Evolutionary conservation across 257 asterid species (phyloP), one percentile per base, ranked within the genome.

Genomic region (Solanum medicagineum): DNA sequence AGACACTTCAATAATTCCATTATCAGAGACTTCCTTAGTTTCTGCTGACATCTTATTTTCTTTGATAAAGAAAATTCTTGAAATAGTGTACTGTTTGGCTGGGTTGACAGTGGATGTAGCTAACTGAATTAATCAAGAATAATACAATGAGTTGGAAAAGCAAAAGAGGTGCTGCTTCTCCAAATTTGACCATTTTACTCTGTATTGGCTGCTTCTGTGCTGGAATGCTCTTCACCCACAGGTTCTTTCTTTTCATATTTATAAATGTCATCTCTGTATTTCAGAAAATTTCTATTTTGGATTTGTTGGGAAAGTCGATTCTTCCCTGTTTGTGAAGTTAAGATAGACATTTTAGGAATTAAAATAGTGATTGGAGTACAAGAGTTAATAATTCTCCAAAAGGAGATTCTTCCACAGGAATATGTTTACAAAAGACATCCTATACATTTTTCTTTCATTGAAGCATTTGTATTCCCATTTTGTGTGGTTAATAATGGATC

Each of bases 211-310:
- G 97, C 91, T 94, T 96, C 87, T 96, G 93, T 80, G 93, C 90
- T 81, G 99, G 99, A 86, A 96, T 94, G 99, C 92, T 96, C 89
- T 96, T 93, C 93, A 93, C 97, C 86, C 92, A 88, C 84, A 56
- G 11, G 62, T 68, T 66, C 60, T 80, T 82, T 69, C 40, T 80
- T 36, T 87, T 10, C 19, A 29, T 19, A 75, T 87, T 49, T n/a
- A 6, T 81, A 20, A 24, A 69, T 69, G 47, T n/a, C 8, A n/a
- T 44, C 3, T 29, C 6, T 68, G 47, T 70, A 12, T 13, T 66
- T 29, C 10, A 26, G 74, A 26, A 66, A 29, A 68, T 68, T 71
- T 73, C 10, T 73, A 36, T 44, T 71, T 70, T 36, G 40, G 29
- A 26, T 26, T 26, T 26, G 26, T 26, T 26, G 26, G 26, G 26